phyloP scores from a whole-genome alignment of 2,329 filamentous ascomycete species.

The Fonsecaea monophora region DNA sequence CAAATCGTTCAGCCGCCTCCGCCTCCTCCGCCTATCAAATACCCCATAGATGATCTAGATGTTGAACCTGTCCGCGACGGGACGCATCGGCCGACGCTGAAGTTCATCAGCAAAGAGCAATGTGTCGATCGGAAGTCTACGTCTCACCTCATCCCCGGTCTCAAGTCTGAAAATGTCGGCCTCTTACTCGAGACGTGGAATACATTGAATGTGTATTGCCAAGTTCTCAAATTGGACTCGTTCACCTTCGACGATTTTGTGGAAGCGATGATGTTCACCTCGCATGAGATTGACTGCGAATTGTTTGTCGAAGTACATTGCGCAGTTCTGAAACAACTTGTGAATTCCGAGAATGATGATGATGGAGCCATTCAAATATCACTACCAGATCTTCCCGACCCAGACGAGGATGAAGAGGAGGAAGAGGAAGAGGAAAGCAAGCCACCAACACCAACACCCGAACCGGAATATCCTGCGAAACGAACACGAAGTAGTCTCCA shows the following conservation, averaged over 20 bases:
- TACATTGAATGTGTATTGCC: conserved; percentile 96
- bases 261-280: conserved; percentile 81
- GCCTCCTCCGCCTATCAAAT: conserved; percentile 80
- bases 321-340: conserved; percentile 83
- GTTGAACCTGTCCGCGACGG: conserved; percentile 71
- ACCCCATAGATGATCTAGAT: conserved; percentile 93
- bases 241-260: conserved; percentile 98
- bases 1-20: conserved; percentile 57
- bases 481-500: conserved; percentile 86
- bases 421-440: conserved; percentile 63
- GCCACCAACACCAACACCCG: conserved; percentile 66
- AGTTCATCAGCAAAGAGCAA: conserved; percentile 69
- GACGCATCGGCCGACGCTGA: conserved; percentile 73
- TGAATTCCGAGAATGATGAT: conserved; percentile 72
- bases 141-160: conserved; percentile 59
- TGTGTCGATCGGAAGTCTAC: conserved; percentile 60
- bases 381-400: conserved; percentile 75
- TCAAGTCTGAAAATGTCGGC: conserved; percentile 85
- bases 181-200: conserved; percentile 91
- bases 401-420: conserved; percentile 72
- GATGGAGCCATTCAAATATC: conserved; percentile 80
- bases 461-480: conserved; percentile 72
- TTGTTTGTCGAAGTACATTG: conserved; percentile 91
- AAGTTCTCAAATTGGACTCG: conserved; percentile 90
- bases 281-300: conserved; percentile 76